phyloP scores from a whole-genome alignment of 768 basidiomycete species.

The Phallus indusiatus region DNA sequence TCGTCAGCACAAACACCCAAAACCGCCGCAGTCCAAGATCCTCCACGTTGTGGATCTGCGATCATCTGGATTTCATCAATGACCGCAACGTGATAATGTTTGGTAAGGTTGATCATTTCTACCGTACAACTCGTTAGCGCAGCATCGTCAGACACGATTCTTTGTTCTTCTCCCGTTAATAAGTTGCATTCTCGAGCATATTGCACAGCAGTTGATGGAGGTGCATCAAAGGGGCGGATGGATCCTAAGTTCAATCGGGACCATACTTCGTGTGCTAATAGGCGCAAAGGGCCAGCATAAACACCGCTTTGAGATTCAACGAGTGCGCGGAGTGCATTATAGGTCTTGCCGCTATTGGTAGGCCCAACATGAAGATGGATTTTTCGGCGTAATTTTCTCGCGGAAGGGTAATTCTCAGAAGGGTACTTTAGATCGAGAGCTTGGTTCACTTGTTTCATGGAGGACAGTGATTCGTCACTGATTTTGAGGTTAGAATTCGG shows the following conservation, averaged over 20 bases:
- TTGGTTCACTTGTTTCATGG: not conserved
- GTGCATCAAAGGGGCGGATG: constrained; percentile 65
- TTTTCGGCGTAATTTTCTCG: constrained; percentile 59
- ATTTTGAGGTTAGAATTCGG: not conserved
- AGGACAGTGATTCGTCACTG: not conserved
- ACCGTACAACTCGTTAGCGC: constrained; percentile 76
- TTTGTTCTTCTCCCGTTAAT: constrained; percentile 84
- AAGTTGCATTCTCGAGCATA: constrained; percentile 69
- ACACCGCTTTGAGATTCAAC: constrained; percentile 64
- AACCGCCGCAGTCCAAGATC: constrained; percentile 75
- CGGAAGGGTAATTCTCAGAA: constrained; percentile 19
- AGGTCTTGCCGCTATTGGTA: constrained; percentile 96
- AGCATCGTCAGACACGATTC: constrained; percentile 50
- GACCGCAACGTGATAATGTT: constrained; percentile 67
- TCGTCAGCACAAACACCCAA: constrained; percentile 69
- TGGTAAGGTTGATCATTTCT: constrained; percentile 64
- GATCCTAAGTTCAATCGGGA: constrained; percentile 83
- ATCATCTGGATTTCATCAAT: constrained; percentile 98
- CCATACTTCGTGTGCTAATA: constrained; percentile 94
- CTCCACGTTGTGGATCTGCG: constrained; percentile 65
- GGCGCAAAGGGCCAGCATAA: constrained; percentile 85
- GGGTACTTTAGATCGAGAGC: constrained; percentile 13
- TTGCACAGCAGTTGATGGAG: constrained; percentile 27
- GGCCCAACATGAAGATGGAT: constrained; percentile 96
- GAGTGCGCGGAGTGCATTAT: constrained; percentile 83